Evolutionary conservation across 2,329 filamentous ascomycete species (phyloP), one percentile per base, ranked within the genome.

Genomic region (Fusarium udum): DNA sequence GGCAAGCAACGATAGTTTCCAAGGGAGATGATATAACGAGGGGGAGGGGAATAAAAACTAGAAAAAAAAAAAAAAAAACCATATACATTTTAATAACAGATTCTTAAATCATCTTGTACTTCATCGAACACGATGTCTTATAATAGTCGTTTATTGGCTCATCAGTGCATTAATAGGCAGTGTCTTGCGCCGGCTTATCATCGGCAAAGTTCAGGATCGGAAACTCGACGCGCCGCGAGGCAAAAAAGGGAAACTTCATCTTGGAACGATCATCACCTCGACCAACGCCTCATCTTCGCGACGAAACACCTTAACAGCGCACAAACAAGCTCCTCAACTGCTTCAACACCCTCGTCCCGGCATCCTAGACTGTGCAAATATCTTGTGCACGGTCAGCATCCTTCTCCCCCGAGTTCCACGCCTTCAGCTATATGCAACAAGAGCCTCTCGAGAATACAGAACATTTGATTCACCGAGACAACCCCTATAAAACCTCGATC

Each of bases 341-440:
- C 52, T 46, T 24, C 48, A 66, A 36, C 32, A 56, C 58, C 34
- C 46, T 61, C 66, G 61, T 61, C 60, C 52, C 49, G 55, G 64
- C 70, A 67, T 67, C 59, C 70, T 53, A 79, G 86, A 86, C 87
- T 89, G 88, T 89, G 88, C 87, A 82, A 79, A 79, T 71, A 76
- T 66, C 73, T 73, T 77, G 80, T 81, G 88, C 87, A 89, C 87
- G 87, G 88, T 87, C 77, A 64, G 65, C 83, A 79, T 77, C 78
- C 72, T 69, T 72, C 60, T 73, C 66, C 73, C 76, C 78, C 78
- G 77, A 77, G 72, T 80, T 77, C 78, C 76, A 74, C 77, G 74
- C 79, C 81, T 81, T 80, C 81, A 86, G 82, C 89, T 91, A 87
- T 90, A 92, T 92, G 90, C 90, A 91, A 85, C 85, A 84, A 87